Percentiles rank a stretch among this genome's conserved stretches.
phyloP scores from a whole-genome alignment of 805 yeast species.

The Metschnikowia dekortorum region DNA sequence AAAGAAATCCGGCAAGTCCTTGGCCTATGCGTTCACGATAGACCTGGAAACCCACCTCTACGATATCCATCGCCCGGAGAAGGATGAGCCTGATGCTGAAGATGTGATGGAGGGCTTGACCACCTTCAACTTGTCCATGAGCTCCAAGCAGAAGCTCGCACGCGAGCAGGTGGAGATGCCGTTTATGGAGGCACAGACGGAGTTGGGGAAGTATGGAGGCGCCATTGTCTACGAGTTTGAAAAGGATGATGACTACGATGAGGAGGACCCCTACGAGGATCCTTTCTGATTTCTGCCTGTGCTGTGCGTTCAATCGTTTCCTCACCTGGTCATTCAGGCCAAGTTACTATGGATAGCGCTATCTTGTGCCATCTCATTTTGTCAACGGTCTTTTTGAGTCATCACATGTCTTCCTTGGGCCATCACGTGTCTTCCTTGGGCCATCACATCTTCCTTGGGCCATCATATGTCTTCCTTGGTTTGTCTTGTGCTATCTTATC shows the following conservation, averaged over 20 bases:
- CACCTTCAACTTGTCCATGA: constrained; percentile 80
- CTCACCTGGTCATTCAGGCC: too few relatives aligned
- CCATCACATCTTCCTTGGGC: too few relatives aligned
- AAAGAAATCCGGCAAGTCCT: constrained; percentile 80
- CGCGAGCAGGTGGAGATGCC: constrained; percentile 87
- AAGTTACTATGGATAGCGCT: too few relatives aligned
- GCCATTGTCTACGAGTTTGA: constrained; percentile 95
- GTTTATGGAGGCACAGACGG: constrained; percentile 81
- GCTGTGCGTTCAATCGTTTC: too few relatives aligned
- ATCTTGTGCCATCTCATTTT: too few relatives aligned
- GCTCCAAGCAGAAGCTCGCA: constrained; percentile 69
- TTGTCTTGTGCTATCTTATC: too few relatives aligned
- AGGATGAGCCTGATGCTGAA: constrained; percentile 39
- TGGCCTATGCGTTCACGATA: constrained; percentile 50
- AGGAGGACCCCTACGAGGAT: constrained; percentile 96
- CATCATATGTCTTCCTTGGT: too few relatives aligned
- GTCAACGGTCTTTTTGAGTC: too few relatives aligned
- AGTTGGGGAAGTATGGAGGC: constrained; percentile 62
- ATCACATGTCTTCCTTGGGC: too few relatives aligned
- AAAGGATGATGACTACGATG: constrained; percentile 96
- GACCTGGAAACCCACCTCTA: constrained; percentile 46
- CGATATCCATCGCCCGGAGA: constrained; percentile 22
- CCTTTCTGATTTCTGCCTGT: constrained; percentile 53
- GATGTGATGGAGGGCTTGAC: constrained; percentile 67
- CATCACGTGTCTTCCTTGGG: too few relatives aligned